phyloP scores from a whole-genome alignment of 2,329 filamentous ascomycete species.

The Pseudogymnoascus sp. region DNA sequence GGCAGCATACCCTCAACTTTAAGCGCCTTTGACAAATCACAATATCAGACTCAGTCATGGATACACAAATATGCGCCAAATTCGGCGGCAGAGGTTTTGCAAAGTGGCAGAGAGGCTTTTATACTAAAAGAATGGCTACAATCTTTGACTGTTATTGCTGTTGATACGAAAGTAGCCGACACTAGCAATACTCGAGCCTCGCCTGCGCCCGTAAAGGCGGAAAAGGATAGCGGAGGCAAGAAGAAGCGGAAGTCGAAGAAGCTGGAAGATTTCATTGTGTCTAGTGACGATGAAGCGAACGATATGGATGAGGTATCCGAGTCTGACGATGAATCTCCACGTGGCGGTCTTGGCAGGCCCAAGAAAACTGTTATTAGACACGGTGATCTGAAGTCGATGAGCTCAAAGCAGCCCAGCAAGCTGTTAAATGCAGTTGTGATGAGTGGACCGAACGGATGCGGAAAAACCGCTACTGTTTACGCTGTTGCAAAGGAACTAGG shows the following conservation, averaged over 20 bases:
- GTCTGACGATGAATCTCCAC: constrained; percentile 40
- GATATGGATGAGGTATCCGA: constrained; percentile 62
- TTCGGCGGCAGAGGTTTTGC: constrained; percentile 62
- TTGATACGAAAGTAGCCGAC: constrained; percentile 49
- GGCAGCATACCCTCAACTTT: constrained; percentile 49
- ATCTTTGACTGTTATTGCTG: constrained; percentile 64
- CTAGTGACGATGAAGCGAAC: constrained; percentile 64
- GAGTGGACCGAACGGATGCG: constrained; percentile 81
- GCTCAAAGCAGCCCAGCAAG: constrained; percentile 38
- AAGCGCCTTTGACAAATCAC: constrained; percentile 71
- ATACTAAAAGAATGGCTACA: constrained; percentile 75
- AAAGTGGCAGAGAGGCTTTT: constrained; percentile 58
- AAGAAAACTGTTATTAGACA: constrained; percentile 49
- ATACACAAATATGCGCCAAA: constrained; percentile 74
- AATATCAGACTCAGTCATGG: constrained; percentile 69
- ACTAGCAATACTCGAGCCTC: constrained; percentile 16
- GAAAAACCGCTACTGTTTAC: constrained; percentile 87
- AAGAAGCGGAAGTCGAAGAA: constrained; percentile 59
- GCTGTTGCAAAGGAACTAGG: constrained; percentile 85
- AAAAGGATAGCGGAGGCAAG: constrained; percentile 40
- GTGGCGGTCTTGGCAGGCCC: constrained; percentile 30
- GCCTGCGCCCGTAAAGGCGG: constrained; percentile 20
- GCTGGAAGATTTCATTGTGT: constrained; percentile 70
- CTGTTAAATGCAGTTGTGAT: constrained; percentile 73
- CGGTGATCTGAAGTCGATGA: constrained; percentile 30